These are phyloP conservation scores for Eutrema heterophyllum DNA, from an alignment of 345 rosid genomes.

Conservation along the genomic window DNA sequence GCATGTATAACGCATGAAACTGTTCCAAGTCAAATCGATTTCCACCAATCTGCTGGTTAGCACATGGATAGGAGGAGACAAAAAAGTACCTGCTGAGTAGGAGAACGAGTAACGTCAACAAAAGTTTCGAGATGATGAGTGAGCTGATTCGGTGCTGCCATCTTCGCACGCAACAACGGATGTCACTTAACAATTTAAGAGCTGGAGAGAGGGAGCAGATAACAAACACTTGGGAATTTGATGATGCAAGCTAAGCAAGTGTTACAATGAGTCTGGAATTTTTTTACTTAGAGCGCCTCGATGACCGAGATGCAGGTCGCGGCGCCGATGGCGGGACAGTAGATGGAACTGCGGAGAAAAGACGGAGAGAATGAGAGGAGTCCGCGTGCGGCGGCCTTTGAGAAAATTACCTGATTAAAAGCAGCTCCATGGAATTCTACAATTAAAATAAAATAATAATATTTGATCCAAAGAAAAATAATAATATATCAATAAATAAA, in stretches of 20 bases:
- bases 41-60: neutral
- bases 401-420: too few species aligned
- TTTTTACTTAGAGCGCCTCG: neutral
- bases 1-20: neutral
- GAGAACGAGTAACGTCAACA: constrained; percentile 54
- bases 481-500: too few species aligned
- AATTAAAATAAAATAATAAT: too few species aligned
- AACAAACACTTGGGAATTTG: neutral
- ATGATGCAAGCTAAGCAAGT: neutral
- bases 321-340: neutral
- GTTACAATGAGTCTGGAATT: neutral
- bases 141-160: constrained; percentile 49
- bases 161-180: neutral
- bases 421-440: too few species aligned
- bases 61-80: neutral
- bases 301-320: neutral
- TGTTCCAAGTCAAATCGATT: neutral
- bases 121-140: constrained; percentile 57
- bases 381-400: neutral
- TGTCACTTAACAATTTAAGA: neutral
- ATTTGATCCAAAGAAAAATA: too few species aligned
- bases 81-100: constrained; percentile 47
- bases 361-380: neutral
- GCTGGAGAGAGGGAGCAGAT: neutral
- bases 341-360: neutral